These are phyloP conservation scores for Pseudogymnoascus sp. DNA, from an alignment of 2,329 filamentous ascomycete species.

Conservation along the genomic window DNA sequence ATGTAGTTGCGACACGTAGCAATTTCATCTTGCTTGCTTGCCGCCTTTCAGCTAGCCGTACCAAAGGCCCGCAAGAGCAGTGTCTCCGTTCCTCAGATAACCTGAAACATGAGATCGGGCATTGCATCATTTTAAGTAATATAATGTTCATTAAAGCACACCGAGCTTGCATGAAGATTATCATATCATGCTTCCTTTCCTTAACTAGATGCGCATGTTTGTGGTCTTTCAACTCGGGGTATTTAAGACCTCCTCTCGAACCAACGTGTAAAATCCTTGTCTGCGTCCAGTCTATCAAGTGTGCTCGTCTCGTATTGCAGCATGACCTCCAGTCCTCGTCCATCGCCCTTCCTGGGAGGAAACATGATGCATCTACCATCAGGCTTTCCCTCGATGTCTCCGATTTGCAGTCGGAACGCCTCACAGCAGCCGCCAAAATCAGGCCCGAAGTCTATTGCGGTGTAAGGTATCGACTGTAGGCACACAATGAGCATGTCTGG, in stretches of 20 bases:
- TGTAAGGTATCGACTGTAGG: neutral
- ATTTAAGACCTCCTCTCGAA: constrained; percentile 2
- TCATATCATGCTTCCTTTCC: neutral
- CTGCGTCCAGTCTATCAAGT: neutral
- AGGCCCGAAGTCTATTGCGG: neutral
- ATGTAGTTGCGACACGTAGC: no score
- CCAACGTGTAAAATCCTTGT: neutral
- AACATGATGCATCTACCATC: constrained; percentile 4
- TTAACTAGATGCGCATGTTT: neutral
- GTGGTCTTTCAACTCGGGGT: neutral
- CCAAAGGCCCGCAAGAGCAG: neutral
- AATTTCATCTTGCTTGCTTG: no score
- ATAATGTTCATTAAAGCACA: neutral
- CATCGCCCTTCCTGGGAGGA: neutral
- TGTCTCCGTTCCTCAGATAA: neutral
- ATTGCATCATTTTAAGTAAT: neutral
- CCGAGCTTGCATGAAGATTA: neutral
- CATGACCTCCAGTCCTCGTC: neutral
- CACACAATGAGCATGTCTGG: constrained; percentile 9
- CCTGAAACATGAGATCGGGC: neutral
- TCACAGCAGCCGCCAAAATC: neutral
- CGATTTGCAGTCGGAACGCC: constrained; percentile 1
- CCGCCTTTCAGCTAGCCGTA: no score
- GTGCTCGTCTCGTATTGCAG: neutral
- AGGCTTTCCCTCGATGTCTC: constrained; percentile 6